Evolutionary conservation across 2,329 filamentous ascomycete species (phyloP).

Genomic region (Purpureocillium takamizusanense): DNA sequence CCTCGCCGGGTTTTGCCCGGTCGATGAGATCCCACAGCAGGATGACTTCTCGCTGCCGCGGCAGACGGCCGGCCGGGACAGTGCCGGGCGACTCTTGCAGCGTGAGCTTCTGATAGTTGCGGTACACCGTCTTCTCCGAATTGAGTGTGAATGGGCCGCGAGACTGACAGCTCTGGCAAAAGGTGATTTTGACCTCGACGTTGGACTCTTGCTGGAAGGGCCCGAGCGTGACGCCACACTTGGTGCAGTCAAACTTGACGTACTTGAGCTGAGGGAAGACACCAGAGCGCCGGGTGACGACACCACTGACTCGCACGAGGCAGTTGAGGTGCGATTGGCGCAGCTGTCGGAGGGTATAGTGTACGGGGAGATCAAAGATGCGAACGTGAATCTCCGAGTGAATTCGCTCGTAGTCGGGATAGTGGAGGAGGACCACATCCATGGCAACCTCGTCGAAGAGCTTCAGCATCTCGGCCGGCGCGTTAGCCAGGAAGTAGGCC

Average conservation of each 20-base stretch:
- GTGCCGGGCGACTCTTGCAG: constrained; percentile 95
- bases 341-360: constrained; percentile 90
- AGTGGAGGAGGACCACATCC: constrained; percentile 91
- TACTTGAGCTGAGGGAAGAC: constrained; percentile 98
- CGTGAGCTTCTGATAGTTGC: constrained; percentile 97
- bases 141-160: constrained; percentile 92
- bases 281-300: constrained; percentile 86
- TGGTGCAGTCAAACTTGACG: constrained; percentile 94
- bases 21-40: constrained; percentile 96
- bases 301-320: constrained; percentile 85
- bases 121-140: constrained; percentile 95
- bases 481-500: constrained; percentile 92
- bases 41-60: constrained; percentile 87
- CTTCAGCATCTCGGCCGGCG: constrained; percentile 88
- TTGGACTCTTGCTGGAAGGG: constrained; percentile 98
- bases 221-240: constrained; percentile 84
- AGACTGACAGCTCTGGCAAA: constrained; percentile 93
- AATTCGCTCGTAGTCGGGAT: constrained; percentile 95
- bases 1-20: constrained; percentile 91
- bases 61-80: constrained; percentile 88
- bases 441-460: constrained; percentile 96
- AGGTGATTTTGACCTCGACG: constrained; percentile 90
- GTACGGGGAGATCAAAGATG: constrained; percentile 87
- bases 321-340: constrained; percentile 95
- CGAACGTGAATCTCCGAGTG: constrained; percentile 97